Evolutionary conservation across 495 filamentous ascomycete genomes (phyloP).

Genomic region (Daldinia grandis): DNA sequence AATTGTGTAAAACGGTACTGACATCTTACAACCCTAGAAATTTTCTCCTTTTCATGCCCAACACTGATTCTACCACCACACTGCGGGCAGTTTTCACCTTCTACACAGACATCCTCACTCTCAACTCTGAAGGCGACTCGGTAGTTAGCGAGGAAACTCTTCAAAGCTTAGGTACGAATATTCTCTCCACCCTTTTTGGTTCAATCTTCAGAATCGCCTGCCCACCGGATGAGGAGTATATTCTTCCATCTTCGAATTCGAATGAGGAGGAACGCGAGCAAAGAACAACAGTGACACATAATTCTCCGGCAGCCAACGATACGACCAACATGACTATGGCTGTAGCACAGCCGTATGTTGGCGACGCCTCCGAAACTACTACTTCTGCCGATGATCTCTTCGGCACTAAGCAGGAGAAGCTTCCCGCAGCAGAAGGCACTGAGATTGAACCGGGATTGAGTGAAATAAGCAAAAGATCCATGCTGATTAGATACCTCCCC

Average conservation of each 20-base stretch:
- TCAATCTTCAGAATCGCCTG: conserved; percentile 67
- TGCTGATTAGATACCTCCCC: conserved; percentile 63
- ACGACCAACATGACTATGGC: conserved; percentile 24
- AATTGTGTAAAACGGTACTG: conserved; percentile 26
- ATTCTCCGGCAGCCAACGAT: conserved; percentile 16
- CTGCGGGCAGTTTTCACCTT: conserved; percentile 90
- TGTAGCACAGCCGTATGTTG: conserved; percentile 22
- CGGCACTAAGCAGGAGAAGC: conserved; percentile 41
- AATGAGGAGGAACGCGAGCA: conserved; percentile 11
- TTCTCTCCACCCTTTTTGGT: conserved; percentile 73
- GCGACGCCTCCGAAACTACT: conserved; percentile 6
- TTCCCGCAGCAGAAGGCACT: conserved; percentile 36
- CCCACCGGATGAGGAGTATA: conserved; percentile 36
- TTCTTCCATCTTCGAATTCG: conserved; percentile 20
- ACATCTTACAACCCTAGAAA: conserved; percentile 64
- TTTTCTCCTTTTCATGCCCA: conserved; percentile 93
- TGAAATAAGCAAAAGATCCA: conserved; percentile 50
- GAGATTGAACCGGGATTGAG: conserved; percentile 43
- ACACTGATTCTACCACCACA: conserved; percentile 66
- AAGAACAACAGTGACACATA: conserved; percentile 9
- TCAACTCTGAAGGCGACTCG: conserved; percentile 95
- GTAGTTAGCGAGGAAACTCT: conserved; percentile 86
- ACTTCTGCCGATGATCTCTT: conserved; percentile 33
- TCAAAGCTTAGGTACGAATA: conserved; percentile 91
- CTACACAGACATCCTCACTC: conserved; percentile 86